Conservation (phyloP, 129 eudicot genomes). For the Solidago caesia region DNA sequence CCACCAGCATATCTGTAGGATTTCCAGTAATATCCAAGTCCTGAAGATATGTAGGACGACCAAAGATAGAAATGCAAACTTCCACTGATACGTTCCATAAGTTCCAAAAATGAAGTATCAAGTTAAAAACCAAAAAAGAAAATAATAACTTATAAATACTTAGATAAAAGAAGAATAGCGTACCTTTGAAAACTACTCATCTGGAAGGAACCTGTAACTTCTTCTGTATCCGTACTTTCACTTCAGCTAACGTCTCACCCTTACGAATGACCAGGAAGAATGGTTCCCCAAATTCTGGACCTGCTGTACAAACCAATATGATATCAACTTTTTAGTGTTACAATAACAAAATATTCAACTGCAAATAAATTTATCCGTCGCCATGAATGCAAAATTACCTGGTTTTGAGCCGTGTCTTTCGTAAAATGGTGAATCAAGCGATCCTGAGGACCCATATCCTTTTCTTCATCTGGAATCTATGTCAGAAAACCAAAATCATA, state of each 20-base stretch:
- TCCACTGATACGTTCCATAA: conserved; percentile 57
- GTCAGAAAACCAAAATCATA: conserved; percentile 17
- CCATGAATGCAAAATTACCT: conserved; percentile 32
- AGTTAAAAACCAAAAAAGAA: conserved; percentile 9
- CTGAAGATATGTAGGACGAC: conserved; percentile 76
- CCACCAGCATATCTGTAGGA: background rate
- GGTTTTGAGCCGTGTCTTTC: conserved; percentile 63
- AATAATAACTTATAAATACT: background rate
- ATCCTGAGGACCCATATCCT: conserved; percentile 65
- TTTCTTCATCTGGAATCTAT: conserved; percentile 88
- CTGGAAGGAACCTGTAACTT: conserved; percentile 66
- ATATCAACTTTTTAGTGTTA: background rate
- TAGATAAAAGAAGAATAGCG: background rate
- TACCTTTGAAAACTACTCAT: conserved; percentile 86
- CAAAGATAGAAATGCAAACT: conserved; percentile 71
- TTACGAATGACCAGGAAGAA: conserved; percentile 76
- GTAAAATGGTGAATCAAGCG: conserved; percentile 74
- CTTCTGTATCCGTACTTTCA: conserved; percentile 67
- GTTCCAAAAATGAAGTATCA: background rate
- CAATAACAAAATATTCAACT: background rate
- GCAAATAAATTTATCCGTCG: background rate
- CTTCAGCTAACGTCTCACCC: conserved; percentile 70
- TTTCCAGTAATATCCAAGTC: conserved; percentile 44
- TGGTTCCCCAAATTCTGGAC: conserved; percentile 82
- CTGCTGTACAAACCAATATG: conserved; percentile 35